These are phyloP conservation scores for Mycena rosella DNA, from an alignment of 768 basidiomycete species.

Conservation along the genomic window DNA sequence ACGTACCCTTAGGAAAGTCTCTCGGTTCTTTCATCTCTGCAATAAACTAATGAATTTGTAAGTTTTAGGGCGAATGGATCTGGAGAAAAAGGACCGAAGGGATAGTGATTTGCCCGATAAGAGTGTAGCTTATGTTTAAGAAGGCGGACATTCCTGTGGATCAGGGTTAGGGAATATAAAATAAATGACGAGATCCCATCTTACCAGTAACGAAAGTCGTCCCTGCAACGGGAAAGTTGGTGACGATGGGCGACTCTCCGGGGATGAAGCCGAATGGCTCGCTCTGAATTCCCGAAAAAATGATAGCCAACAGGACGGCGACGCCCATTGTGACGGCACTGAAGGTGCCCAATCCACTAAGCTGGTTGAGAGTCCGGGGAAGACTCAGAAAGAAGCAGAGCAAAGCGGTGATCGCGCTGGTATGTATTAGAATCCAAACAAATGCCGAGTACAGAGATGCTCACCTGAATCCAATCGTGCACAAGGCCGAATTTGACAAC, in stretches of 20 bases:
- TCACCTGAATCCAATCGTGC: conserved; percentile 51
- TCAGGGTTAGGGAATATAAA: too few relatives aligned
- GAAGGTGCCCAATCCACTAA: conserved; percentile 56
- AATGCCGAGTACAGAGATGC: too few relatives aligned
- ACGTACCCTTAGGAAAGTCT: conserved; percentile 57
- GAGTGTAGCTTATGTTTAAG: conserved; percentile 60
- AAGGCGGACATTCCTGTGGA: conserved; percentile 57
- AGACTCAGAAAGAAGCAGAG: conserved; percentile 58
- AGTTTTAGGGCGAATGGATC: not conserved
- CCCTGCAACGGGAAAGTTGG: conserved; percentile 50
- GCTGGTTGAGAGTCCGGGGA: conserved; percentile 58
- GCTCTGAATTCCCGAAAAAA: conserved; percentile 56
- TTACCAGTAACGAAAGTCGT: conserved; percentile 55
- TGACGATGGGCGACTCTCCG: conserved; percentile 56
- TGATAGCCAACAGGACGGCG: conserved; percentile 56
- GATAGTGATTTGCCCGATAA: conserved; percentile 59
- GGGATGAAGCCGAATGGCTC: conserved; percentile 56
- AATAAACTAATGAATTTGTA: conserved; percentile 49
- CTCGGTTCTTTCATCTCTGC: conserved; percentile 62
- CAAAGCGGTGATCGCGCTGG: conserved; percentile 48
- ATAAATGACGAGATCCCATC: not conserved
- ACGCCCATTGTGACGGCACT: conserved; percentile 61
- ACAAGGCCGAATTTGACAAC: conserved; percentile 54
- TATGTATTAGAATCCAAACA: too few relatives aligned
- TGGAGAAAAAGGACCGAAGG: conserved; percentile 38